These are phyloP conservation scores for Saccharomycopsis hybrid DNA, from an alignment of 1,139 yeast species.

Conservation along the genomic window DNA sequence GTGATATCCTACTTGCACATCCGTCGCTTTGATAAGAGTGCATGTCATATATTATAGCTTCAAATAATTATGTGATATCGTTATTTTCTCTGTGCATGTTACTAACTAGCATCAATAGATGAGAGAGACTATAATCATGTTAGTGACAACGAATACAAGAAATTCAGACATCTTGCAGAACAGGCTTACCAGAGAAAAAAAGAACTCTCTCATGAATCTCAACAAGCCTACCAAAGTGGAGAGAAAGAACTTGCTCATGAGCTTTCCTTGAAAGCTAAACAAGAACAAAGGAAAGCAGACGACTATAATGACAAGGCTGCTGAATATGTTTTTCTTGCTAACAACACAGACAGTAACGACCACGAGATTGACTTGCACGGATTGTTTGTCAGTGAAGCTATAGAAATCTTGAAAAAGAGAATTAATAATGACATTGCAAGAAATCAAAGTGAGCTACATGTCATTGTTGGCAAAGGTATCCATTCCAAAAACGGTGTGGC, in stretches of 20 bases:
- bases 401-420: conserved; percentile 65
- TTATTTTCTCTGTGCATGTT: too few species aligned
- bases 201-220: conserved; percentile 59
- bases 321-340: conserved; percentile 80
- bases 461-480: conserved; percentile 88
- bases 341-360: conserved; percentile 74
- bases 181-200: conserved; percentile 53
- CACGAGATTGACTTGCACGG: conserved; percentile 96
- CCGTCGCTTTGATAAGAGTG: too few species aligned
- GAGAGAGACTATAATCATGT: conserved; percentile 68
- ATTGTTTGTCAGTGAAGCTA: conserved; percentile 81
- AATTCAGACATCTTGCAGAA: conserved; percentile 63
- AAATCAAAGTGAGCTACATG: conserved; percentile 35
- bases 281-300: conserved; percentile 56
- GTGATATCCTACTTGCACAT: too few species aligned
- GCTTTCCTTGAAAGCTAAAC: conserved; percentile 63
- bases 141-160: conserved; percentile 56
- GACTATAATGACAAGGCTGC: conserved; percentile 75
- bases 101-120: too few species aligned
- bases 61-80: too few species aligned
- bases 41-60: too few species aligned
- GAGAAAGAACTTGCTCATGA: conserved; percentile 68
- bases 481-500: conserved; percentile 82
- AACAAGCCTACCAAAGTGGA: conserved; percentile 68
- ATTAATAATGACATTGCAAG: conserved; percentile 36